These are phyloP conservation scores for Exophiala aquamarina DNA, from an alignment of 2,329 filamentous ascomycete genomes.

Conservation along the genomic window DNA sequence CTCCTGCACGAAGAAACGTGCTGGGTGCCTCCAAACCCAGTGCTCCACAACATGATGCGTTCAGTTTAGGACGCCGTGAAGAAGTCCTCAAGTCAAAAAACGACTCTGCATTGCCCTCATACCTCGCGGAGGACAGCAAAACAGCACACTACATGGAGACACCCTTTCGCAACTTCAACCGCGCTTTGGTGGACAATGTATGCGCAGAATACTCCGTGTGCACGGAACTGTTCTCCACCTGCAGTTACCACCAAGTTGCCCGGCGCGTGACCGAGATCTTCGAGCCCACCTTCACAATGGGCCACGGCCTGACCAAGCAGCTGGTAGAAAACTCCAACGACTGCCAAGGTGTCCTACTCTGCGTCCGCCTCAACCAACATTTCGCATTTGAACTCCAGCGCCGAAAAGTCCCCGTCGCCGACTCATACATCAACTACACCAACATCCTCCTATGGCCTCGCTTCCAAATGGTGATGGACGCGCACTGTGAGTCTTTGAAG, in stretches of 20 bases:
- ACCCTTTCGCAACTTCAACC: constrained; percentile 91
- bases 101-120: constrained; percentile 77
- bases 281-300: constrained; percentile 82
- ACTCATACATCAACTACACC: constrained; percentile 89
- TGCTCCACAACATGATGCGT: constrained; percentile 69
- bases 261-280: constrained; percentile 86
- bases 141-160: constrained; percentile 82
- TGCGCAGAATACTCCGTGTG: constrained; percentile 94
- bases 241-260: constrained; percentile 69
- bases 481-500: constrained; percentile 84
- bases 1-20: constrained; percentile 57
- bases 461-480: constrained; percentile 90
- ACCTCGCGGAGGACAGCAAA: constrained; percentile 88
- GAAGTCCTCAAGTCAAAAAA: constrained; percentile 75
- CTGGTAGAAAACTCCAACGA: constrained; percentile 78
- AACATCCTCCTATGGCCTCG: constrained; percentile 97
- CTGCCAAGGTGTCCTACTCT: constrained; percentile 82
- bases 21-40: constrained; percentile 40
- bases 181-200: constrained; percentile 89
- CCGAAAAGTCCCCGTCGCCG: constrained; percentile 82
- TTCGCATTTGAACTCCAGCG: constrained; percentile 92
- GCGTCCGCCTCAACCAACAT: constrained; percentile 89
- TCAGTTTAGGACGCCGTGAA: constrained; percentile 81
- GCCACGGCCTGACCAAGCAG: constrained; percentile 71
- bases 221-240: constrained; percentile 82